Conservation (phyloP, 2,329 filamentous ascomycete species). For the Didymella arachidicola region DNA sequence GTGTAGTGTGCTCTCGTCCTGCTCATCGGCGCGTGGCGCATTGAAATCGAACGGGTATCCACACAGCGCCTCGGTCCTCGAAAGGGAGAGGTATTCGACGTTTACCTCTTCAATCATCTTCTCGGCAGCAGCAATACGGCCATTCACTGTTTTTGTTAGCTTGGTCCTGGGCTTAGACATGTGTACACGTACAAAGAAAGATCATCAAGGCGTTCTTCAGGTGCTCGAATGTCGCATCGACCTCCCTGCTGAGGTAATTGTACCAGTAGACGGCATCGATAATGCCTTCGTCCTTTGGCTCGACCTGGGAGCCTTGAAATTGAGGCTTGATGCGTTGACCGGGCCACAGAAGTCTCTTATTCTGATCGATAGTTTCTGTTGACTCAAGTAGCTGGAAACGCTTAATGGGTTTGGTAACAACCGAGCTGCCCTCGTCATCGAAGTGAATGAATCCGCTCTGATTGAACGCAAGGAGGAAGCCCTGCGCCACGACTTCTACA, state of each 20-base stretch:
- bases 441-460: conserved; percentile 40
- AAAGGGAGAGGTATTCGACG: conserved; percentile 55
- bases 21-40: conserved; percentile 35
- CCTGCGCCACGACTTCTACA: conserved; percentile 74
- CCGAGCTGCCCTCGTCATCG: conserved; percentile 23
- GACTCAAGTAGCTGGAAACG: conserved; percentile 61
- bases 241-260: conserved; percentile 70
- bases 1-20: conserved; percentile 35
- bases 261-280: conserved; percentile 89
- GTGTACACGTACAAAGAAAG: conserved; percentile 75
- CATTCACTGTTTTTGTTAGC: conserved; percentile 48
- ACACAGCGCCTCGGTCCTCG: conserved; percentile 53
- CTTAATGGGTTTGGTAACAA: conserved; percentile 39
- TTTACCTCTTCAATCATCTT: conserved; percentile 61
- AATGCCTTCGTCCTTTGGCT: conserved; percentile 72
- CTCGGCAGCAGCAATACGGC: conserved; percentile 63
- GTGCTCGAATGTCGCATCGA: conserved; percentile 68
- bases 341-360: conserved; percentile 55
- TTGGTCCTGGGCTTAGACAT: conserved; percentile 4
- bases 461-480: conserved; percentile 59
- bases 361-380: conserved; percentile 44
- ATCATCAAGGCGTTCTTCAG: conserved; percentile 80
- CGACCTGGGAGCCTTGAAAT: conserved; percentile 66
- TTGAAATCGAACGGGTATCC: conserved; percentile 50
- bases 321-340: conserved; percentile 72